Evolutionary conservation across 768 basidiomycete species (phyloP).

Genomic region (Dioszegia hungarica): DNA sequence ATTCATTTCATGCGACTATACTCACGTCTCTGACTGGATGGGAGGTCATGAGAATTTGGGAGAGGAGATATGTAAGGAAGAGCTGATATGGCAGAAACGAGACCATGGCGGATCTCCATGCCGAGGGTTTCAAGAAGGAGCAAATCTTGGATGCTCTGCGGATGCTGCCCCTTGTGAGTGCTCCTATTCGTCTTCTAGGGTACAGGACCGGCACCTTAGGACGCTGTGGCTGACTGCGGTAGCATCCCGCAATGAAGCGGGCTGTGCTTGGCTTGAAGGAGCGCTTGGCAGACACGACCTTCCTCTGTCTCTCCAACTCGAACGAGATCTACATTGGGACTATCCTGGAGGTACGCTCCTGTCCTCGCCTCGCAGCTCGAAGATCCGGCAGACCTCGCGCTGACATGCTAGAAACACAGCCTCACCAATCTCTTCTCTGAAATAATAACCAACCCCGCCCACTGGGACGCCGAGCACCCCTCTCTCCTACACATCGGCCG

Average conservation of each 20-base stretch:
- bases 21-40: no score
- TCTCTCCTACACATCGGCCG: slow-evolving; percentile 63
- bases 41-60: no score
- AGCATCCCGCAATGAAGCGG: slow-evolving; percentile 97
- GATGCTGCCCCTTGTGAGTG: slow-evolving; percentile 77
- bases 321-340: slow-evolving; percentile 87
- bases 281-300: slow-evolving; percentile 62
- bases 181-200: neutral
- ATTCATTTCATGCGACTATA: neutral
- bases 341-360: slow-evolving; percentile 65
- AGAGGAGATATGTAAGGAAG: no score
- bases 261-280: slow-evolving; percentile 74
- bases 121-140: slow-evolving; percentile 62
- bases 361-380: neutral
- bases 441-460: slow-evolving; percentile 87
- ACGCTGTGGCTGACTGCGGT: neutral
- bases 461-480: slow-evolving; percentile 66
- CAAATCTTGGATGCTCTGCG: slow-evolving; percentile 74
- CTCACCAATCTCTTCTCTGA: slow-evolving; percentile 69
- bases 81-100: slow-evolving; percentile 26
- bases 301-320: slow-evolving; percentile 89
- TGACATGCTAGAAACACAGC: slow-evolving; percentile 60
- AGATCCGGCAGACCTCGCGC: neutral
- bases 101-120: slow-evolving; percentile 63
- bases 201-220: no score